These are phyloP conservation scores for Borovskyia barvae DNA, from an alignment of 208 protist genomes.

Conservation along the genomic window DNA sequence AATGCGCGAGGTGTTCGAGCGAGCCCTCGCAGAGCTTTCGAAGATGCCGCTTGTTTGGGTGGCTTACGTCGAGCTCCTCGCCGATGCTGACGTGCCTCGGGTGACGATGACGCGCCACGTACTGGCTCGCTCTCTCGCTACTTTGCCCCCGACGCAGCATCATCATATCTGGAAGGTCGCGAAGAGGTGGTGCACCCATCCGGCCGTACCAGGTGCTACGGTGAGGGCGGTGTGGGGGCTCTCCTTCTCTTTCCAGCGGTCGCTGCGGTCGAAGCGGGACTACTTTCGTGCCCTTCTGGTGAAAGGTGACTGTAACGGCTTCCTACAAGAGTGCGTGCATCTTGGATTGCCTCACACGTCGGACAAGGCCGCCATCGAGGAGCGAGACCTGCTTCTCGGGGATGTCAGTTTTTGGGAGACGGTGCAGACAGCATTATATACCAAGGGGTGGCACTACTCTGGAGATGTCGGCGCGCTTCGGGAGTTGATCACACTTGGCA, in stretches of 20 bases:
- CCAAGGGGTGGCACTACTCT: slow-evolving; percentile 40
- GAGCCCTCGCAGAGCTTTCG: slow-evolving; percentile 64
- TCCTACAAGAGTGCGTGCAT: slow-evolving; percentile 52
- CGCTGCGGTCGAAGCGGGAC: slow-evolving; percentile 38
- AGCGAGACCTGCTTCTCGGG: slow-evolving; percentile 24
- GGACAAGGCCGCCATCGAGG: slow-evolving; percentile 2
- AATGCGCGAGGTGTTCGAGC: slow-evolving; percentile 67
- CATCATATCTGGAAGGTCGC: slow-evolving; percentile 65
- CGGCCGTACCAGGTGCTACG: slow-evolving; percentile 49
- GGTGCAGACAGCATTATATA: slow-evolving; percentile 50
- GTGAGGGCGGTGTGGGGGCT: slow-evolving; percentile 54
- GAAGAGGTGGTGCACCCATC: slow-evolving; percentile 39
- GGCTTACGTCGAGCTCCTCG: slow-evolving; percentile 68
- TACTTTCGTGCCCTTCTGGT: slow-evolving; percentile 65
- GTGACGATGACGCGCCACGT: slow-evolving; percentile 68
- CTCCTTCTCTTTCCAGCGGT: slow-evolving; percentile 59
- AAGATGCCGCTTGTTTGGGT: slow-evolving; percentile 79
- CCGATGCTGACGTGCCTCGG: slow-evolving; percentile 34
- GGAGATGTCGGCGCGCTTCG: slow-evolving; percentile 35
- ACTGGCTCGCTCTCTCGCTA: slow-evolving; percentile 37
- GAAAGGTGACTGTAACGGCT: slow-evolving; percentile 40
- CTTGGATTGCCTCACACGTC: slow-evolving; percentile 17
- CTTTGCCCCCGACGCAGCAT: slow-evolving; percentile 79
- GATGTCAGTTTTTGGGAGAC: slow-evolving; percentile 71
- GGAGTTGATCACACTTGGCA: slow-evolving; percentile 42